Conservation (phyloP, 225 moss, liverwort and hornwort genomes). For the Marchantia paleacea region DNA sequence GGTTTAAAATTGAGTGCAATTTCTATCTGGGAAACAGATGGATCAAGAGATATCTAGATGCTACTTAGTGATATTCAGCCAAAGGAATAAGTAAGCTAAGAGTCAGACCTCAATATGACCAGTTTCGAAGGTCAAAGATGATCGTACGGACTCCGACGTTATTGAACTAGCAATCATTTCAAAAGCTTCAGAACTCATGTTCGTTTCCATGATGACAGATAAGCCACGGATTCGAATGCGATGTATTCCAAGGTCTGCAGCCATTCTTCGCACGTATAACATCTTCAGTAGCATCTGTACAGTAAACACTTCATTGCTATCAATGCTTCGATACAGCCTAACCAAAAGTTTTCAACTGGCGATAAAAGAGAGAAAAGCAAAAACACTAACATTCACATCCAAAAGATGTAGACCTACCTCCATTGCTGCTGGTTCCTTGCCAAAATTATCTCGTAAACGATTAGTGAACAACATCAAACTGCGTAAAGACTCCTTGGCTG, state of each 20-base stretch:
- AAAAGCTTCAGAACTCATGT: constrained; percentile 73
- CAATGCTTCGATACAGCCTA: background rate
- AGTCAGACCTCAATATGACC: constrained; percentile 62
- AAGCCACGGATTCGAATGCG: constrained; percentile 72
- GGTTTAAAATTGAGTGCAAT: background rate
- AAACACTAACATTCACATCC: background rate
- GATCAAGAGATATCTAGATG: background rate
- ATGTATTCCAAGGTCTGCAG: constrained; percentile 87
- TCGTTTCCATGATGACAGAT: constrained; percentile 81
- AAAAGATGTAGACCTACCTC: constrained; percentile 32
- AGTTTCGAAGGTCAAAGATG: constrained; percentile 54
- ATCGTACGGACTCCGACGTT: constrained; percentile 51
- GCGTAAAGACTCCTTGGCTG: constrained; percentile 66
- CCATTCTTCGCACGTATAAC: constrained; percentile 72
- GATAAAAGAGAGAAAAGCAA: background rate
- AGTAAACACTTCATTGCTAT: background rate
- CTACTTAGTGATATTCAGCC: background rate
- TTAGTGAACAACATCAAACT: constrained; percentile 79
- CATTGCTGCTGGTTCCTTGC: constrained; percentile 67
- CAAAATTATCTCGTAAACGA: constrained; percentile 71
- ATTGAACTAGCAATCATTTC: constrained; percentile 72
- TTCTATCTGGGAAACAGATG: background rate
- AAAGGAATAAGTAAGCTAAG: background rate
- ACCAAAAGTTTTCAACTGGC: background rate
- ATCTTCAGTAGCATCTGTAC: constrained; percentile 68